These are phyloP conservation scores for Globisporangium perplexum DNA, from an alignment of 352 stramenopile genomes.

Conservation along the genomic window DNA sequence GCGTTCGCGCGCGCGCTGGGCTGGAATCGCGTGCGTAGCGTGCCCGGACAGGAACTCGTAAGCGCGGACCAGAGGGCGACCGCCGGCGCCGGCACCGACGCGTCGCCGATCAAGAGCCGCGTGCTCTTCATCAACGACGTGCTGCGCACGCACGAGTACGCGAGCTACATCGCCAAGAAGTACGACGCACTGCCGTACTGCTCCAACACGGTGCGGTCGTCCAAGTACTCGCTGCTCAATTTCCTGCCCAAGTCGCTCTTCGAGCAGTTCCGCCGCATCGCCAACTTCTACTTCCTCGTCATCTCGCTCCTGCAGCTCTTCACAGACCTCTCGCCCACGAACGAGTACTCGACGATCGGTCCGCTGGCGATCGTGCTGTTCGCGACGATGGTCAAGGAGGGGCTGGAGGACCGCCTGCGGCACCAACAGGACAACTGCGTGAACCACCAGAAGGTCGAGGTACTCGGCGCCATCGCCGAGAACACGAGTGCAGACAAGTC, in stretches of 20 bases:
- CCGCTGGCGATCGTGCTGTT: slow-evolving; percentile 75
- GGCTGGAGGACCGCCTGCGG: slow-evolving; percentile 63
- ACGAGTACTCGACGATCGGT: slow-evolving; percentile 83
- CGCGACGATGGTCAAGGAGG: slow-evolving; percentile 85
- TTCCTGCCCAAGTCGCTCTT: slow-evolving; percentile 95
- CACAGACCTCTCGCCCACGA: slow-evolving; percentile 83
- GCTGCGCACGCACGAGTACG: slow-evolving; percentile 52
- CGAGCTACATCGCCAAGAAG: slow-evolving; percentile 39
- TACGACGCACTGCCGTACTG: slow-evolving; percentile 34
- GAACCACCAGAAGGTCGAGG: slow-evolving; percentile 58
- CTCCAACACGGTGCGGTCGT: slow-evolving; percentile 71
- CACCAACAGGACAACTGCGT: slow-evolving; percentile 72
- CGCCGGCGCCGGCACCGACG: slow-evolving; percentile 5
- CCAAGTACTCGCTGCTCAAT: slow-evolving; percentile 93
- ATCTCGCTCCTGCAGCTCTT: slow-evolving; percentile 93
- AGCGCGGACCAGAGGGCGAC: background rate
- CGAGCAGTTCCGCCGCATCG: slow-evolving; percentile 94
- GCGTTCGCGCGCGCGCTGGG: slow-evolving; percentile 11
- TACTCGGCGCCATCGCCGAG: slow-evolving; percentile 25
- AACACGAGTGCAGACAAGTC: slow-evolving; percentile 11
- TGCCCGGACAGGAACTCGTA: slow-evolving; percentile 18
- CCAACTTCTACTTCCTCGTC: slow-evolving; percentile 96
- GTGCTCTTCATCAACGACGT: slow-evolving; percentile 73
- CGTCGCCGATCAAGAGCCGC: slow-evolving; percentile 37
- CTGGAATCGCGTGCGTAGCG: slow-evolving; percentile 28